Evolutionary conservation across 129 eudicot genomes (phyloP).

Genomic region (Escallonia rubra): DNA sequence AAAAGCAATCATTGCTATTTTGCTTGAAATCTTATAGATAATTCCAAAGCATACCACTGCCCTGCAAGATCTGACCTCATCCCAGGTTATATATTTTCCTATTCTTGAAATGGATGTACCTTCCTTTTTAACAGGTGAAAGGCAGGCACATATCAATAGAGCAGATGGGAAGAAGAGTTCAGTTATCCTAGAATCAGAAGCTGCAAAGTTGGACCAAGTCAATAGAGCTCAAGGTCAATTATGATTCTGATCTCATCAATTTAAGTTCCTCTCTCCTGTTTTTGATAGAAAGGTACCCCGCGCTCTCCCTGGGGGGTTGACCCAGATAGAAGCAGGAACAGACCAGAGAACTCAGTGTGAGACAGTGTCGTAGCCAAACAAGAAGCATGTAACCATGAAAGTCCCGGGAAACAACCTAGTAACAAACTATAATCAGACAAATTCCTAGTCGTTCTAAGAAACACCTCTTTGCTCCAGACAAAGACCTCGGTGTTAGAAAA

Average conservation of each 20-base stretch:
- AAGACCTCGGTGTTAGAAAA: too few species aligned
- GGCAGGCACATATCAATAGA: slow-evolving; percentile 75
- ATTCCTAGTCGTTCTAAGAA: neutral
- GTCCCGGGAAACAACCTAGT: neutral
- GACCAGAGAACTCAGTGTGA: too few species aligned
- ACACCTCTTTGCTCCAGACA: too few species aligned
- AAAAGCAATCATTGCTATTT: too few species aligned
- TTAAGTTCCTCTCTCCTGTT: neutral
- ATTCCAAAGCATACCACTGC: too few species aligned
- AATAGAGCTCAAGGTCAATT: slow-evolving; percentile 74
- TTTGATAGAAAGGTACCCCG: too few species aligned
- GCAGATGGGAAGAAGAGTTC: slow-evolving; percentile 81
- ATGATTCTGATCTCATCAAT: neutral
- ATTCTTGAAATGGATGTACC: slow-evolving; percentile 7
- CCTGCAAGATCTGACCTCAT: too few species aligned
- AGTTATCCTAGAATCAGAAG: slow-evolving; percentile 73
- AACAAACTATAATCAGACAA: neutral
- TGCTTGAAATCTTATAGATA: too few species aligned
- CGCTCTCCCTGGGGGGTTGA: too few species aligned
- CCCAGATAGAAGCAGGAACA: too few species aligned
- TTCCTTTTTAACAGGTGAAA: slow-evolving; percentile 52
- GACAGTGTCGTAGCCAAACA: too few species aligned
- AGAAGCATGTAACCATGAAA: too few species aligned
- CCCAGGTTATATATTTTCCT: neutral
- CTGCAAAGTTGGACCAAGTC: slow-evolving; percentile 44